Percentiles rank a stretch among this genome's conserved stretches.
These are phyloP conservation scores for Gautieria morchelliformis DNA, from an alignment of 768 basidiomycete species.

Conservation along the genomic window DNA sequence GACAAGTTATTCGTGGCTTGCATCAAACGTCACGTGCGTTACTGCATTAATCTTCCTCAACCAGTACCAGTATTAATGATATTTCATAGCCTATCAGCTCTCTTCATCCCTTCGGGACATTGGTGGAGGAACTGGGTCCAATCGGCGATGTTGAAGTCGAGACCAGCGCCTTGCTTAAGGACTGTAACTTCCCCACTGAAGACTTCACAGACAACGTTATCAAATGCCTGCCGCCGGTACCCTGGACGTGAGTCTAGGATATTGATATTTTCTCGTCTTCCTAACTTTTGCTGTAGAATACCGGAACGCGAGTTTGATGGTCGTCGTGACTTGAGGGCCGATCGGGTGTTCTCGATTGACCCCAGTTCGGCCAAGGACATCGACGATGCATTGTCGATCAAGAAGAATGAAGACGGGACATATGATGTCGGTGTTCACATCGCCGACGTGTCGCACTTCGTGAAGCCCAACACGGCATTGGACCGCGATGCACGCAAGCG, in stretches of 20 bases:
- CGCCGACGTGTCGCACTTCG: constrained; percentile 92
- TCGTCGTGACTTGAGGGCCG: constrained; percentile 78
- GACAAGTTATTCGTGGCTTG: constrained; percentile 93
- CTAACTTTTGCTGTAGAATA: constrained; percentile 39
- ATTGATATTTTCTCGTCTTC: not conserved
- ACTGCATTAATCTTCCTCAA: constrained; percentile 1
- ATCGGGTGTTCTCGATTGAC: constrained; percentile 90
- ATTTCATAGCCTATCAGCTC: constrained; percentile 74
- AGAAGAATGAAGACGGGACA: constrained; percentile 82
- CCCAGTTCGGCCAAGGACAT: constrained; percentile 83
- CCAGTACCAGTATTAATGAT: constrained; percentile 22
- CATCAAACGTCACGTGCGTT: constrained; percentile 89
- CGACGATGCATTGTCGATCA: constrained; percentile 91
- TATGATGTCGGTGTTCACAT: constrained; percentile 93
- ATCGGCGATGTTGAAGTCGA: constrained; percentile 99
- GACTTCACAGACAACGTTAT: constrained; percentile 93
- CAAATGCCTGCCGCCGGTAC: constrained; percentile 92
- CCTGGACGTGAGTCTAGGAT: constrained; percentile 71
- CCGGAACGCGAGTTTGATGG: constrained; percentile 83
- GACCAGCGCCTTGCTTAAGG: constrained; percentile 93
- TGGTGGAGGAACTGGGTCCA: constrained; percentile 95
- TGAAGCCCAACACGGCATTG: constrained; percentile 90
- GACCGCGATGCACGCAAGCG: constrained; percentile 97
- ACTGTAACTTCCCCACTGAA: constrained; percentile 98
- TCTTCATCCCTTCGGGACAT: constrained; percentile 94